Evolutionary conservation across 805 yeast genomes (phyloP).

Genomic region (Candida cerambycidarum): DNA sequence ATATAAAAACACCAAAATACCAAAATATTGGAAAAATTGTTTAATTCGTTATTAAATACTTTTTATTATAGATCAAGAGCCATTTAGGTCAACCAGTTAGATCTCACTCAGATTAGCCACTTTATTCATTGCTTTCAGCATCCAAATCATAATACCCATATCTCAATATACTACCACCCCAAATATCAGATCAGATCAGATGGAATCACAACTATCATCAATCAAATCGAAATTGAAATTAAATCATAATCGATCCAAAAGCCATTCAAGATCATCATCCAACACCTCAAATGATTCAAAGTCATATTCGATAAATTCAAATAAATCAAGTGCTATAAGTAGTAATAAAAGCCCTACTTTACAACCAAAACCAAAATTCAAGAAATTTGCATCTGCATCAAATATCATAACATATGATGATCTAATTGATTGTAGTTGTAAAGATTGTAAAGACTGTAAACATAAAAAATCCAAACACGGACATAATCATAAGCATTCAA

Average conservation of each 20-base stretch:
- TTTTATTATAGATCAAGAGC: too few relatives aligned
- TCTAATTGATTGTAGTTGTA: constrained; percentile 5
- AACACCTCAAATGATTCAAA: constrained; percentile 13
- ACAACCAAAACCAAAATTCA: neutral
- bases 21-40: neutral
- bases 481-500: constrained; percentile 4
- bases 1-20: constrained; percentile 2
- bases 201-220: constrained; percentile 10
- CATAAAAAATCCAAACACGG: constrained; percentile 4
- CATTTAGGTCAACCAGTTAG: too few relatives aligned
- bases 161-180: neutral
- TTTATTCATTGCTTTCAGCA: too few relatives aligned
- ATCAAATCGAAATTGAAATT: constrained; percentile 9
- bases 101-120: too few relatives aligned
- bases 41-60: too few relatives aligned
- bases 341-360: neutral
- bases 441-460: constrained; percentile 4
- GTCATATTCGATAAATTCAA: constrained; percentile 1
- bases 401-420: constrained; percentile 1
- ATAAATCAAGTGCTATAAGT: constrained; percentile 1
- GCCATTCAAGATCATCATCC: constrained; percentile 16
- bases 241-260: constrained; percentile 11
- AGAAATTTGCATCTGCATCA: neutral
- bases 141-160: too few relatives aligned
- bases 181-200: neutral